Percentiles rank a stretch among this genome's conserved stretches.
These are phyloP conservation scores for Phytophthora europaea DNA, from an alignment of 352 stramenopile genomes.

Conservation along the genomic window DNA sequence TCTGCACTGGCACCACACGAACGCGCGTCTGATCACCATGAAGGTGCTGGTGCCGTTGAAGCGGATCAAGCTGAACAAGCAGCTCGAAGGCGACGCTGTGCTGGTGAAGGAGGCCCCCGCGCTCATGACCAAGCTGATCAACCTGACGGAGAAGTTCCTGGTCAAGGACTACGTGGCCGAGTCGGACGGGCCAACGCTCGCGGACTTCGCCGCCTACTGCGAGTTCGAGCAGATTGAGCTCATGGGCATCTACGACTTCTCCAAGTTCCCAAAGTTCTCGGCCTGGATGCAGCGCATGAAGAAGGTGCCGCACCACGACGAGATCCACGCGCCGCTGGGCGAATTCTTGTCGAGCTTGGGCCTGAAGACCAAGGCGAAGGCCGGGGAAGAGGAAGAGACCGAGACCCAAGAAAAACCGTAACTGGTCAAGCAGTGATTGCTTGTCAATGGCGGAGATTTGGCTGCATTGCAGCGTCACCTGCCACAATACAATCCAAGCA, in stretches of 20 bases:
- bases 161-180: conserved; percentile 45
- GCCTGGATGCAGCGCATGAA: conserved; percentile 57
- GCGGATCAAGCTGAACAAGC: conserved; percentile 27
- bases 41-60: conserved; percentile 54
- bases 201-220: conserved; percentile 48
- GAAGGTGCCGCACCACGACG: conserved; percentile 50
- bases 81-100: conserved; percentile 18
- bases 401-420: not conserved
- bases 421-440: not conserved
- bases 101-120: conserved; percentile 21
- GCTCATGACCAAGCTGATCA: conserved; percentile 38
- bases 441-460: no score
- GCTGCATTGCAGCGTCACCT: conserved; percentile 12
- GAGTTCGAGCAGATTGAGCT: conserved; percentile 50
- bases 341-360: conserved; percentile 28
- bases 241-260: conserved; percentile 52
- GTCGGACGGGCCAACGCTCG: conserved; percentile 36
- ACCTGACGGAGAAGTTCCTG: conserved; percentile 57
- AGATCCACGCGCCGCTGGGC: conserved; percentile 44
- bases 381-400: conserved; percentile 1
- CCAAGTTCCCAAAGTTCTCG: conserved; percentile 44
- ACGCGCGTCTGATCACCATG: conserved; percentile 52
- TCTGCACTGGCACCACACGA: conserved; percentile 79
- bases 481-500: conserved; percentile 21
- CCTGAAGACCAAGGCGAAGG: conserved; percentile 34